Conservation (phyloP, 345 rosid genomes). For the Garcia nutans region DNA sequence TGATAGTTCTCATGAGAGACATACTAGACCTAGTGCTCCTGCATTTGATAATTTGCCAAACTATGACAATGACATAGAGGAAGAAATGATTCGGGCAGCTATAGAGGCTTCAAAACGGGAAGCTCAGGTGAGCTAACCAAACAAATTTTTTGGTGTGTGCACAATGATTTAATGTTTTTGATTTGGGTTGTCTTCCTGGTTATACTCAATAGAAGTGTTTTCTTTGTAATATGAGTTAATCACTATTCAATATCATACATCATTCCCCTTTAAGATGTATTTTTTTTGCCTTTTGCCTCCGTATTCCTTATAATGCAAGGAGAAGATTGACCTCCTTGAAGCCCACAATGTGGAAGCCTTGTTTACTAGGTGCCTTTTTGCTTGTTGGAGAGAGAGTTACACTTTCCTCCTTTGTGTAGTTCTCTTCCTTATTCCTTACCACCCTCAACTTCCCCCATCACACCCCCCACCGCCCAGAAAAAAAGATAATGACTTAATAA, state of each 20-base stretch:
- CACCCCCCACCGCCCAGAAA: too few relatives aligned
- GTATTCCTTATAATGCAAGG: not conserved
- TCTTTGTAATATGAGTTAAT: not conserved
- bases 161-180: not conserved
- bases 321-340: not conserved
- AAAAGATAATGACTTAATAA: not conserved
- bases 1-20: conserved; percentile 26
- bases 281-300: not conserved
- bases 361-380: not conserved
- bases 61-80: conserved; percentile 79
- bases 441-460: not conserved
- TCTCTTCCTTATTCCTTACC: not conserved
- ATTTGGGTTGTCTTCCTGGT: not conserved
- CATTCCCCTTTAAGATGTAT: conserved; percentile 61
- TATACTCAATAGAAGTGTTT: not conserved
- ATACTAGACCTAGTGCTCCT: conserved; percentile 44
- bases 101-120: conserved; percentile 94
- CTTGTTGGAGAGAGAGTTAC: not conserved
- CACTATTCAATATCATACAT: conserved; percentile 24
- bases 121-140: conserved; percentile 46
- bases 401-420: not conserved
- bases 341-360: not conserved
- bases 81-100: conserved; percentile 97
- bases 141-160: not conserved
- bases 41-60: conserved; percentile 47